These are phyloP conservation scores for Erucastrum elatum DNA, from an alignment of 345 rosid species.

Conservation along the genomic window DNA sequence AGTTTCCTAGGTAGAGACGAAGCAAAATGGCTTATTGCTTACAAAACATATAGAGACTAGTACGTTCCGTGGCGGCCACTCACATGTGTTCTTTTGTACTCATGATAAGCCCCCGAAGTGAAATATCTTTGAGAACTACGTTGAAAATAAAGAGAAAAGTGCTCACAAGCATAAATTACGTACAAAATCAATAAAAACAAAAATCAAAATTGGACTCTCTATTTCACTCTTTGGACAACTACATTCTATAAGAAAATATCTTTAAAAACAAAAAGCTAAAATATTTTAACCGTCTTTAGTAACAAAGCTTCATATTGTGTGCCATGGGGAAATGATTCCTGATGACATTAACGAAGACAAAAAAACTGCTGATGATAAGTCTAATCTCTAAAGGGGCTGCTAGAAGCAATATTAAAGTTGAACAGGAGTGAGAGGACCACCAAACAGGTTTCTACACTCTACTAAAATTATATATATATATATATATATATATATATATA, in stretches of 20 bases:
- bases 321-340: background rate
- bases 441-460: background rate
- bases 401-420: slow-evolving; percentile 7
- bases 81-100: background rate
- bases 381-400: background rate
- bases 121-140: background rate
- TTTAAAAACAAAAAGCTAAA: background rate
- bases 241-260: background rate
- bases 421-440: background rate
- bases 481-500: too few relatives aligned
- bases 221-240: background rate
- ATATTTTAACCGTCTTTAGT: background rate
- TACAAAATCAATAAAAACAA: background rate
- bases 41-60: background rate
- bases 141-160: background rate
- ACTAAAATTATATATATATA: background rate
- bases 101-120: background rate
- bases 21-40: background rate
- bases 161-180: background rate
- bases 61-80: background rate
- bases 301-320: background rate
- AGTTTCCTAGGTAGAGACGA: background rate
- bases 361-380: background rate
- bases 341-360: background rate
- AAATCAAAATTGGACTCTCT: background rate